Conservation (phyloP, 495 filamentous ascomycete species). For the Physcia stellaris region DNA sequence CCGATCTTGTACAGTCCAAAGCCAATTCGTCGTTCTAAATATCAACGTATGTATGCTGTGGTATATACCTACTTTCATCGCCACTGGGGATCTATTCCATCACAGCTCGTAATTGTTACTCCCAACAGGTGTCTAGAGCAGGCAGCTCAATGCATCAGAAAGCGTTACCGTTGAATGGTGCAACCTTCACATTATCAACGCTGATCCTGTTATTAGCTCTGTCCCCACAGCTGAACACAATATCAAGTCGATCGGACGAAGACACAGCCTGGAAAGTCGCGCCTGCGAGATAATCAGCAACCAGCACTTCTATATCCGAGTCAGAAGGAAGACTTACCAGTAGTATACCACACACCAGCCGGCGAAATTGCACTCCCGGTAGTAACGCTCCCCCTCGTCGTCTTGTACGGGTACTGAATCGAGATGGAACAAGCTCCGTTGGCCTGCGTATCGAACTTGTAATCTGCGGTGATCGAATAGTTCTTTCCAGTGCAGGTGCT, state of each 20-base stretch:
- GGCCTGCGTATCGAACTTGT: neutral
- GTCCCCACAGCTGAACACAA: neutral
- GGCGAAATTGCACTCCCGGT: neutral
- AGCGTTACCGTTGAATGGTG: neutral
- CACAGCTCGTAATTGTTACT: too few species aligned
- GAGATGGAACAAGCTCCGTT: neutral
- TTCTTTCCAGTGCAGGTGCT: conserved; percentile 2
- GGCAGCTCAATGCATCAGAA: too few species aligned
- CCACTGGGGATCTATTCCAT: too few species aligned
- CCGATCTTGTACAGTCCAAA: too few species aligned
- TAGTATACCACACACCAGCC: neutral
- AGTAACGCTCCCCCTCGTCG: neutral
- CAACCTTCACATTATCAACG: neutral
- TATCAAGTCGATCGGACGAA: neutral
- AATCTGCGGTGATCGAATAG: neutral
- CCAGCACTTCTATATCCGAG: too few species aligned
- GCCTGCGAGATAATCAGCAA: too few species aligned
- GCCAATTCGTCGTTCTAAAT: too few species aligned
- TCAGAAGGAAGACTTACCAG: too few species aligned
- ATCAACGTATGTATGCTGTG: too few species aligned
- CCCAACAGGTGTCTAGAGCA: too few species aligned
- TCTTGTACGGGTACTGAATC: conserved; percentile 1
- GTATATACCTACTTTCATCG: too few species aligned
- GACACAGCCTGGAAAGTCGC: conserved; percentile 1
- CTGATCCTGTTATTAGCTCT: neutral